phyloP scores from a whole-genome alignment of 1,284 basidiomycete genomes.

The Naganishia sp. region DNA sequence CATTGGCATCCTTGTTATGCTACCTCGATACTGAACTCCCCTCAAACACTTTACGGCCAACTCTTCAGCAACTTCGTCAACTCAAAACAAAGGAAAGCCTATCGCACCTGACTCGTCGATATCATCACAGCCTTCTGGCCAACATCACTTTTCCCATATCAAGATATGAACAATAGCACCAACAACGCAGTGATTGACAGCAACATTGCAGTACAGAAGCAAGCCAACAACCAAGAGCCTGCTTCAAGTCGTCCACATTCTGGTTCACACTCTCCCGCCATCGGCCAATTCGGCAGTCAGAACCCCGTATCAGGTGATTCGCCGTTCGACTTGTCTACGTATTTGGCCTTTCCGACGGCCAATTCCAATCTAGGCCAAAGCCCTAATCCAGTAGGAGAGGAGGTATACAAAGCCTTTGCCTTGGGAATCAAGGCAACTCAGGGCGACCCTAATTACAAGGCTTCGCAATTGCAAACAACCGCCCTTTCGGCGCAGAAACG shows the following conservation, averaged over 20 bases:
- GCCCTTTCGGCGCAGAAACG: constrained; percentile 11
- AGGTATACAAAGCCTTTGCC: constrained; percentile 31
- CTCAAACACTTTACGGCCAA: not conserved
- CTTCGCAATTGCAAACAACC: constrained; percentile 2
- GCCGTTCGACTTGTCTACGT: constrained; percentile 46
- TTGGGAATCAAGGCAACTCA: constrained; percentile 33
- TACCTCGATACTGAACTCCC: constrained; percentile 22
- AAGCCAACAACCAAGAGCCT: not conserved
- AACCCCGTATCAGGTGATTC: constrained; percentile 24
- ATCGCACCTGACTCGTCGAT: too few relatives aligned
- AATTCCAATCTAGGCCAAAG: constrained; percentile 33
- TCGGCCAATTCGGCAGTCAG: constrained; percentile 1
- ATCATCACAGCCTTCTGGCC: not conserved
- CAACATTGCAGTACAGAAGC: constrained; percentile 1
- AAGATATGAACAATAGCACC: constrained; percentile 20
- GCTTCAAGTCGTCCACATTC: not conserved
- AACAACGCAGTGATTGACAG: constrained; percentile 7
- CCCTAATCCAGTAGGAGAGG: constrained; percentile 17
- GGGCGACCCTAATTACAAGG: constrained; percentile 6
- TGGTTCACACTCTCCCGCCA: constrained; percentile 9
- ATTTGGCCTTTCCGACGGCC: constrained; percentile 46
- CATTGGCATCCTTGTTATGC: constrained; percentile 29
- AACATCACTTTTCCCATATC: not conserved
- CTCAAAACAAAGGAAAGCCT: constrained; percentile 4
- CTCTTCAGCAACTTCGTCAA: too few relatives aligned